These are phyloP conservation scores for Cladochytrium tenue DNA, from an alignment of 371 early-diverging fungal genomes.

Conservation along the genomic window DNA sequence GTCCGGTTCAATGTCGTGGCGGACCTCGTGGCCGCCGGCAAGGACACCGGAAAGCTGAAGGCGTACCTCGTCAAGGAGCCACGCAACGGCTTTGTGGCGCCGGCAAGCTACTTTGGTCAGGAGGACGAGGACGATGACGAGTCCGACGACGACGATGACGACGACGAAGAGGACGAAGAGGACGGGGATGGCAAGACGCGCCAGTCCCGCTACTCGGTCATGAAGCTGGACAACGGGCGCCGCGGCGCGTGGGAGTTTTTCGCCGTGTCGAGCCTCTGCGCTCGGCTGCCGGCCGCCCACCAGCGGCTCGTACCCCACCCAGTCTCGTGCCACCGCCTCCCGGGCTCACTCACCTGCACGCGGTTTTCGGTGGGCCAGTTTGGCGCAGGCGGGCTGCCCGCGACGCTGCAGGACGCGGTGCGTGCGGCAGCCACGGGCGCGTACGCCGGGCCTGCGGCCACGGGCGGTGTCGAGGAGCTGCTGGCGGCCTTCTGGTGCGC, in stretches of 20 bases:
- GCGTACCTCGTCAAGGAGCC: too few species aligned
- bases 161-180: conserved; percentile 12
- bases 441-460: conserved; percentile 14
- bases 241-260: conserved; percentile 30
- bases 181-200: neutral
- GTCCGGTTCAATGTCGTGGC: too few species aligned
- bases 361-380: neutral
- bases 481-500: conserved; percentile 44
- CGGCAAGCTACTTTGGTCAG: too few species aligned
- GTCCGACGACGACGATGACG: conserved; percentile 7
- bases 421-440: conserved; percentile 13
- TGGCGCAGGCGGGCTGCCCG: neutral
- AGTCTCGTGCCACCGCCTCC: conserved; percentile 21
- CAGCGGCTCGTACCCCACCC: conserved; percentile 13
- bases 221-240: conserved; percentile 20
- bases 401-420: conserved; percentile 25
- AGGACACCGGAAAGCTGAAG: too few species aligned
- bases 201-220: conserved; percentile 14
- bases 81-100: too few species aligned
- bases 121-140: conserved; percentile 15
- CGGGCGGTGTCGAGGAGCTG: conserved; percentile 36
- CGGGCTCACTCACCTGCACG: neutral
- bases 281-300: conserved; percentile 12
- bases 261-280: conserved; percentile 13
- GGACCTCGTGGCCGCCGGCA: too few species aligned